phyloP scores from a whole-genome alignment of 2,329 filamentous ascomycete species.

The Penicillium capsulatum region DNA sequence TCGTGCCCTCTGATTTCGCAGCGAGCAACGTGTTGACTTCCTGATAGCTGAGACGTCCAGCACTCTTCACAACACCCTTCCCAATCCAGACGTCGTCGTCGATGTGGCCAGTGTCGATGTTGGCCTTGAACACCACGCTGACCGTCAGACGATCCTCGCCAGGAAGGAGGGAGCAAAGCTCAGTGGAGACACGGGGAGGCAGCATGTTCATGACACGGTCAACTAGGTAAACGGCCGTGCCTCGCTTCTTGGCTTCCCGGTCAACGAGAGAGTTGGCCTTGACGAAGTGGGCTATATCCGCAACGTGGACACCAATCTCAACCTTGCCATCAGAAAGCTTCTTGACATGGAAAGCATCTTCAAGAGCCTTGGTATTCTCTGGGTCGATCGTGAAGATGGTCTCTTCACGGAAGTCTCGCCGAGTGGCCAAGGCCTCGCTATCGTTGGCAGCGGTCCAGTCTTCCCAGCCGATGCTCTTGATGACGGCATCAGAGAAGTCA shows the following conservation, averaged over 20 bases:
- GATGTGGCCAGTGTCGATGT: conserved; percentile 73
- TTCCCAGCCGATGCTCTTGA: conserved; percentile 86
- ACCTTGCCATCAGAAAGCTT: conserved; percentile 75
- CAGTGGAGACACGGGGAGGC: conserved; percentile 75
- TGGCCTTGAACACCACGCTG: conserved; percentile 88
- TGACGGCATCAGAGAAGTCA: conserved; percentile 93
- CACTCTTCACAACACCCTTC: conserved; percentile 88
- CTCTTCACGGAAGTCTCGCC: conserved; percentile 86
- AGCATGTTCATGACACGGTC: conserved; percentile 86
- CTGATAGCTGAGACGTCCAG: conserved; percentile 75
- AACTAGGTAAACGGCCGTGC: conserved; percentile 90
- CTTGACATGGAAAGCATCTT: conserved; percentile 91
- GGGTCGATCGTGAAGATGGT: conserved; percentile 89
- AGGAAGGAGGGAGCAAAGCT: conserved; percentile 81
- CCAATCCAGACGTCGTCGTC: conserved; percentile 93
- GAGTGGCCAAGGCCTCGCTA: conserved; percentile 68
- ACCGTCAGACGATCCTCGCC: conserved; percentile 87
- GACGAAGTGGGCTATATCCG: conserved; percentile 94
- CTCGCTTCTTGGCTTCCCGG: conserved; percentile 95
- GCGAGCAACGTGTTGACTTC: conserved; percentile 80
- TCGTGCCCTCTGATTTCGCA: conserved; percentile 58
- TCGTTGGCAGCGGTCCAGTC: conserved; percentile 87
- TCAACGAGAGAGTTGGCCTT: conserved; percentile 94
- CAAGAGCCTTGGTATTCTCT: conserved; percentile 79
- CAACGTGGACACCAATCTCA: conserved; percentile 91